phyloP scores from a whole-genome alignment of 2,329 filamentous ascomycete species.

The Aureobasidium sp. region DNA sequence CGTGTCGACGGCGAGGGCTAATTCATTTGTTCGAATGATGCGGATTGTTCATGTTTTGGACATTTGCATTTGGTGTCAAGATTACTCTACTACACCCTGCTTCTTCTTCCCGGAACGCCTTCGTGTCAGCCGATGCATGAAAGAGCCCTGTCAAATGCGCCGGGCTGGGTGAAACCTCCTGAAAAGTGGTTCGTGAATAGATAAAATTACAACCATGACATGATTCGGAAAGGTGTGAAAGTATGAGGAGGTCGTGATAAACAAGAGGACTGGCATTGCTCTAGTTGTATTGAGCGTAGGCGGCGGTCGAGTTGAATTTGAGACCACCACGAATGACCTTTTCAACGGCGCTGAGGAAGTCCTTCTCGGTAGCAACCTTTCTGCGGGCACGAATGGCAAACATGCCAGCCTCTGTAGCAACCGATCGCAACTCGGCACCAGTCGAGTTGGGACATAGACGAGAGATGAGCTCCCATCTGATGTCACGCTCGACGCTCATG shows the following conservation, averaged over 20 bases:
- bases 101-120: slow-evolving; percentile 7
- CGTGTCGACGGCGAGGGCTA: background rate
- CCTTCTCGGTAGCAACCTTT: slow-evolving; percentile 98
- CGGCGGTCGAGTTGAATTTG: slow-evolving; percentile 98
- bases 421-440: slow-evolving; percentile 89
- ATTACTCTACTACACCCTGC: slow-evolving; percentile 8
- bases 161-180: background rate
- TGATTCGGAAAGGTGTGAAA: background rate
- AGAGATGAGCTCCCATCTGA: slow-evolving; percentile 97
- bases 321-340: slow-evolving; percentile 99
- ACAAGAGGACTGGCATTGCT: background rate
- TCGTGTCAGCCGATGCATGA: slow-evolving; percentile 8
- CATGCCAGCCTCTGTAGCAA: slow-evolving; percentile 98
- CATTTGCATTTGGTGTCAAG: slow-evolving; percentile 7
- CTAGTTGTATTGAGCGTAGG: slow-evolving; percentile 99
- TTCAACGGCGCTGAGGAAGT: slow-evolving; percentile 95
- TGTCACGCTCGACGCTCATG: slow-evolving; percentile 98
- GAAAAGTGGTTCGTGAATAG: slow-evolving; percentile 3
- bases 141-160: slow-evolving; percentile 8
- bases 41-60: background rate
- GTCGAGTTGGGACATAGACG: slow-evolving; percentile 95
- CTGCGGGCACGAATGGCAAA: slow-evolving; percentile 89
- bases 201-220: slow-evolving; percentile 13
- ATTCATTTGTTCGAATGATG: background rate
- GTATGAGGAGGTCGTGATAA: background rate